These are phyloP conservation scores for Lyophyllum atratum DNA, from an alignment of 768 basidiomycete species.

Conservation along the genomic window DNA sequence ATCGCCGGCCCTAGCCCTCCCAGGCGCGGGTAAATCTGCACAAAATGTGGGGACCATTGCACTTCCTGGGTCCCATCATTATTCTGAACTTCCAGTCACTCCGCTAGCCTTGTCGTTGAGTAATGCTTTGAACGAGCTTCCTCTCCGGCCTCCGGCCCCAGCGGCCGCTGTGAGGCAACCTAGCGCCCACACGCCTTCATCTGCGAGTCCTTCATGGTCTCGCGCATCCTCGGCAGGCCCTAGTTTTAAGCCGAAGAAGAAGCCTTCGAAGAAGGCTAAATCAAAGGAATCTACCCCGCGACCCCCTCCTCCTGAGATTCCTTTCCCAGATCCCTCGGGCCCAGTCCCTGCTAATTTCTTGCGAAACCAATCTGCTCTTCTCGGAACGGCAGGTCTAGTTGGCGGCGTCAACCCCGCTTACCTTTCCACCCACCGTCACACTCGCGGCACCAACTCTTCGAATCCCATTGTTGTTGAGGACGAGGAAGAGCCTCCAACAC, in stretches of 20 bases:
- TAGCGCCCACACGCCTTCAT: slow-evolving; percentile 4
- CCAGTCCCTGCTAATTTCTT: slow-evolving; percentile 70
- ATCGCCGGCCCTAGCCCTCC: slow-evolving; percentile 60
- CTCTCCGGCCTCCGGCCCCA: slow-evolving; percentile 42
- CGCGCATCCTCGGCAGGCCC: slow-evolving; percentile 26
- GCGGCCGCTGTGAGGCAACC: slow-evolving; percentile 7
- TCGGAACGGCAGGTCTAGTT: slow-evolving; percentile 74
- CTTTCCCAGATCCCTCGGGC: slow-evolving; percentile 60
- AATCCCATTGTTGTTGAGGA: slow-evolving; percentile 79
- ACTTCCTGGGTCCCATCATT: slow-evolving; percentile 92
- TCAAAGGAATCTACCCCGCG: slow-evolving; percentile 44
- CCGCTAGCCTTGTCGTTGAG: slow-evolving; percentile 71
- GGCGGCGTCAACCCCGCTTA: slow-evolving; percentile 63
- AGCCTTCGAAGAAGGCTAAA: slow-evolving; percentile 35
- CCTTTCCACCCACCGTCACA: slow-evolving; percentile 40
- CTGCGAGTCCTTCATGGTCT: slow-evolving; percentile 16
- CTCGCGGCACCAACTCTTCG: slow-evolving; percentile 52
- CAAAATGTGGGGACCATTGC: slow-evolving; percentile 98
- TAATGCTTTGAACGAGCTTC: slow-evolving; percentile 28
- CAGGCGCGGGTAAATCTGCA: slow-evolving; percentile 50
- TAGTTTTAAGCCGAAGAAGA: slow-evolving; percentile 27
- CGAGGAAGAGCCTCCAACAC: slow-evolving; percentile 35
- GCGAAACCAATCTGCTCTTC: slow-evolving; percentile 69
- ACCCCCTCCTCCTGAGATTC: slow-evolving; percentile 55
- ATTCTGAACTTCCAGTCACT: slow-evolving; percentile 84